Base-by-base conservation (phyloP, 2,329 filamentous ascomycete species). In the Microsporum ferrugineum region DNA sequence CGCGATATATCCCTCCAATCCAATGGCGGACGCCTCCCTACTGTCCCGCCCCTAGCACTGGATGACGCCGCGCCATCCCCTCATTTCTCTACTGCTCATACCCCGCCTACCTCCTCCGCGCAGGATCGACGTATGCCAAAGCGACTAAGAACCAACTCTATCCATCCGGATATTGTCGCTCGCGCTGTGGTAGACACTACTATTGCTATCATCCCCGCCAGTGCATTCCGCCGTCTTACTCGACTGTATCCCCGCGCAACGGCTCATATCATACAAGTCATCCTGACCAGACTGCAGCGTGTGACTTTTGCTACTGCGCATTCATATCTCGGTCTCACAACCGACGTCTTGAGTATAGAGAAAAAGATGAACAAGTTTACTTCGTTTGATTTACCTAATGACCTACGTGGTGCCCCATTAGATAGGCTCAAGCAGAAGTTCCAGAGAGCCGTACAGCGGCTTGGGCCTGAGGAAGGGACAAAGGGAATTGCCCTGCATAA, bases 401-500 rank as follows among this genome's bases (percentile, higher is more conserved):
- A 94, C 62, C 79, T 99, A 5, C 85, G 91, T 34, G 94, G 94
- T 3, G 84, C 88, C 62, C 88, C 92, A 0, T 71, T 99, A 41
- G 84, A 88, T 64, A 82, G 92, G 23, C 76, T 99, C 23, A 97
- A 97, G 71, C 89, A 95, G 66, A 99, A 97, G 69, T 99, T 99
- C 68, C 83, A 82, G 39, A 83, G 85, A 14, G 94, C 99, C 69
- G 83, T 87, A 65, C 91, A 96, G 68, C 84, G 91, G 7, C 84
- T 91, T 23, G 88, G 87, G 1, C 82, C 84, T 1, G 89, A 94
- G 68, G 90, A 96, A 63, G 84, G 87, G 17, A 86, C 84, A 65
- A 97, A 97, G 74, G 95, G 94, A 0, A 97, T 99, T 66, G 94
- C 95, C 3, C 78, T 99, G 43, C 94, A 99, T 71, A 99, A 97